These are phyloP conservation scores for Brachypodium distachyon DNA, from an alignment of 202 grass and related monocot species.

Conservation along the genomic window DNA sequence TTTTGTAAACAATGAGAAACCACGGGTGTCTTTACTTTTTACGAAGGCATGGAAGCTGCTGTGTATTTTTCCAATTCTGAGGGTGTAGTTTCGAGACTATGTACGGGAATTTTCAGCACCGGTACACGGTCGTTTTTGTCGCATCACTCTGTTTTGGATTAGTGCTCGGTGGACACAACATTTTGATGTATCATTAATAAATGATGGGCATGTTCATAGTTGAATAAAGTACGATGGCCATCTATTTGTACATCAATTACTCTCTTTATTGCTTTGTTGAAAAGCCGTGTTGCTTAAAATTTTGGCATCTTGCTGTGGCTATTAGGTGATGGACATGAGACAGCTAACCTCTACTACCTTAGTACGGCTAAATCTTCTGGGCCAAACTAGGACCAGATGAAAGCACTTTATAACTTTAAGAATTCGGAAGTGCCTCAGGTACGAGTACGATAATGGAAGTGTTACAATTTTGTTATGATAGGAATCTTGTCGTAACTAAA, in stretches of 20 bases:
- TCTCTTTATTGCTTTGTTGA: not conserved
- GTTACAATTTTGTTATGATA: too few species aligned
- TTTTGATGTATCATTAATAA: slow-evolving; percentile 28
- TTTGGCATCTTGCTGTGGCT: not conserved
- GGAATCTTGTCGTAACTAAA: too few species aligned
- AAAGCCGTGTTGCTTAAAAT: not conserved
- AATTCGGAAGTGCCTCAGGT: not conserved
- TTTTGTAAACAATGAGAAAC: slow-evolving; percentile 33
- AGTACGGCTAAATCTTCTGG: not conserved
- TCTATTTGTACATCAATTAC: slow-evolving; percentile 12
- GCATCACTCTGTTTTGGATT: not conserved
- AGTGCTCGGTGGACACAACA: not conserved
- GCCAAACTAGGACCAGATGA: not conserved
- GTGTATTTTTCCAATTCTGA: slow-evolving; percentile 5
- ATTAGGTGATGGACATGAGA: not conserved
- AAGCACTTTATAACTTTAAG: not conserved
- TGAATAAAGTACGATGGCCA: slow-evolving; percentile 21
- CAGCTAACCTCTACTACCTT: not conserved
- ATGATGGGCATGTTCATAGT: slow-evolving; percentile 32
- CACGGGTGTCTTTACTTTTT: too few species aligned
- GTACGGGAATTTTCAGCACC: slow-evolving; percentile 8
- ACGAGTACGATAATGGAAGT: too few species aligned
- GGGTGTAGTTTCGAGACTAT: slow-evolving; percentile 18
- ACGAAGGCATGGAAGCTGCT: not conserved
- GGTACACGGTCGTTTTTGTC: not conserved